Conservation (phyloP, 2,329 filamentous ascomycete species). For the Cercospora zeina region DNA sequence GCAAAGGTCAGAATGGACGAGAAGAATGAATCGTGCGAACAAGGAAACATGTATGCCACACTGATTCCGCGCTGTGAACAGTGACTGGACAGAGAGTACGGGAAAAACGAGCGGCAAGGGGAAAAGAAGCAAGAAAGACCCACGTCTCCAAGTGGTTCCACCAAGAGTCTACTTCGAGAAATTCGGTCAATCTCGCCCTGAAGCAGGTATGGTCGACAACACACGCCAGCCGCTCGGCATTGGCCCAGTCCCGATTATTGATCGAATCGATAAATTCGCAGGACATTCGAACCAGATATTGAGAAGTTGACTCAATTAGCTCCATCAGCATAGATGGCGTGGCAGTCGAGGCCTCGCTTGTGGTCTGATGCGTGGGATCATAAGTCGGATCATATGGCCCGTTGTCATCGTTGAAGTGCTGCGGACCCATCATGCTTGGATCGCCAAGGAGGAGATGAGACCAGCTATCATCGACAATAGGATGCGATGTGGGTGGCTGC, state of each 20-base stretch:
- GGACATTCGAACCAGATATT: constrained; percentile 16
- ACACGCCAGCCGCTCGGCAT: constrained; percentile 12
- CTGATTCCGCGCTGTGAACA: not conserved
- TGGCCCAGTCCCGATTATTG: constrained; percentile 19
- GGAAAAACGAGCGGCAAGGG: not conserved
- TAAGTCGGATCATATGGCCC: constrained; percentile 3
- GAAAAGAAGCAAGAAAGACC: not conserved
- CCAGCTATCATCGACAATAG: constrained; percentile 3
- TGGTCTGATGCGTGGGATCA: constrained; percentile 12
- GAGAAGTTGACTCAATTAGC: constrained; percentile 2
- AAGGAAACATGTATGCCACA: not conserved
- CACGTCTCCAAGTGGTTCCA: constrained; percentile 20
- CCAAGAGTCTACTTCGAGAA: constrained; percentile 13
- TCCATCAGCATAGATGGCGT: constrained; percentile 14
- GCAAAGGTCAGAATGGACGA: not conserved
- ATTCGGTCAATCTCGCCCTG: constrained; percentile 16
- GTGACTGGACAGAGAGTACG: not conserved
- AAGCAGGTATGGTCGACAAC: constrained; percentile 17
- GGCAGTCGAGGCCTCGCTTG: constrained; percentile 13
- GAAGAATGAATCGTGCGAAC: not conserved
- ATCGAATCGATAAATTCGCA: constrained; percentile 20
- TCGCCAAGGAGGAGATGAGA: constrained; percentile 1
- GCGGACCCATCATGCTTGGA: not conserved
- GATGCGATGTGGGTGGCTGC: constrained; percentile 2
- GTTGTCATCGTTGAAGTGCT: constrained; percentile 2